A percentile compares a stretch with the other conserved stretches of the same genome.
These are phyloP conservation scores for Pseudopediastrum boryanum DNA, from an alignment of 139 green algal genomes.

Conservation along the genomic window DNA sequence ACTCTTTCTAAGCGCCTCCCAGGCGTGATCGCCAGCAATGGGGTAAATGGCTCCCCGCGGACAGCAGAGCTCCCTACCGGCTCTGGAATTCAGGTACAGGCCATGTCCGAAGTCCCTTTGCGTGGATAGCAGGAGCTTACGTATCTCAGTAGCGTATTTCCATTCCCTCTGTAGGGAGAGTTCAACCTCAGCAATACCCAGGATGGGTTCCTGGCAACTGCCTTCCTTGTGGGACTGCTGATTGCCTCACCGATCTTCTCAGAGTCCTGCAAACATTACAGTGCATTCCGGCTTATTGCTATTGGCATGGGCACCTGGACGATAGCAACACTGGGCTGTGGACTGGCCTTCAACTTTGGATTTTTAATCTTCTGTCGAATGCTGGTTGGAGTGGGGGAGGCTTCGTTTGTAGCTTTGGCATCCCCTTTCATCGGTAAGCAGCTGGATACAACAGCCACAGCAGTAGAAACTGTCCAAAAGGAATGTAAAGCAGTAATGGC, in stretches of 20 bases:
- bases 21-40: slow-evolving; percentile 91
- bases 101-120: too few relatives aligned
- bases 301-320: slow-evolving; percentile 88
- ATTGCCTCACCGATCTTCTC: slow-evolving; percentile 90
- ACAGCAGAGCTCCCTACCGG: slow-evolving; percentile 47
- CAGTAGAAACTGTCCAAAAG: not conserved
- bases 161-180: slow-evolving; percentile 63
- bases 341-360: slow-evolving; percentile 61
- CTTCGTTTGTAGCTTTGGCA: slow-evolving; percentile 91
- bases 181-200: slow-evolving; percentile 87
- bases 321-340: slow-evolving; percentile 72
- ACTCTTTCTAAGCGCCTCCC: not conserved
- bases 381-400: slow-evolving; percentile 92
- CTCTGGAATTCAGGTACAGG: slow-evolving; percentile 67
- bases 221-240: slow-evolving; percentile 97
- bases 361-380: slow-evolving; percentile 71
- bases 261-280: slow-evolving; percentile 63
- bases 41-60: slow-evolving; percentile 79
- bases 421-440: slow-evolving; percentile 90
- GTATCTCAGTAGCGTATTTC: too few relatives aligned
- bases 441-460: too few relatives aligned
- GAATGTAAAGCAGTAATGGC: not conserved
- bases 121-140: too few relatives aligned
- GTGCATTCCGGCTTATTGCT: slow-evolving; percentile 82
- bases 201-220: slow-evolving; percentile 88